Percentiles rank a stretch among this genome's conserved stretches.
Evolutionary conservation across 2,329 filamentous ascomycete genomes (phyloP).

Genomic region (Beauveria caledonica): DNA sequence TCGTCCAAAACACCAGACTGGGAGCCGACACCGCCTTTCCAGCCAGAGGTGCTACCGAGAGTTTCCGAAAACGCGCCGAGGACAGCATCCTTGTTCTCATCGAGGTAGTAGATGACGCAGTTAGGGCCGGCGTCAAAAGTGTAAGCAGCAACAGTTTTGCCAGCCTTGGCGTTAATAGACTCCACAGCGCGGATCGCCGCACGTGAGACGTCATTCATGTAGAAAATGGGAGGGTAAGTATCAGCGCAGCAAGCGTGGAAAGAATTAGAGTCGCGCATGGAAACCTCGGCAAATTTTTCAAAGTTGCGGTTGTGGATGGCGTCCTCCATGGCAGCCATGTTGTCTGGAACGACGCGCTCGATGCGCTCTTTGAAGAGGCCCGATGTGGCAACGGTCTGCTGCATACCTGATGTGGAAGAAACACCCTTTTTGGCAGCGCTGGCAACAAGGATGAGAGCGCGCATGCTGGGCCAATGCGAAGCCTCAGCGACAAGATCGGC

Average conservation of each 20-base stretch:
- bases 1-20: conserved; percentile 54
- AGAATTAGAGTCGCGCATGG: conserved; percentile 93
- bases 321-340: conserved; percentile 79
- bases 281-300: conserved; percentile 75
- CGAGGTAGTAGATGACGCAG: conserved; percentile 90
- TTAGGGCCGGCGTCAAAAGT: conserved; percentile 98
- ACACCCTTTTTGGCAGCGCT: conserved; percentile 95
- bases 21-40: conserved; percentile 52
- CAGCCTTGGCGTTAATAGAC: conserved; percentile 73
- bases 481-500: conserved; percentile 85
- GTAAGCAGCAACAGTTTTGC: conserved; percentile 79
- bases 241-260: conserved; percentile 95
- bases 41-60: conserved; percentile 58
- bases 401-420: conserved; percentile 89
- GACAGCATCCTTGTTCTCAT: conserved; percentile 64
- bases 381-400: conserved; percentile 87
- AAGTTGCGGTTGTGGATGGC: conserved; percentile 77
- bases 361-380: conserved; percentile 77
- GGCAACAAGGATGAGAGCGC: conserved; percentile 82
- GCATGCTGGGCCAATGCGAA: conserved; percentile 92
- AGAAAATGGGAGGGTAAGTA: conserved; percentile 95
- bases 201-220: conserved; percentile 88
- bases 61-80: conserved; percentile 70
- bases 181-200: conserved; percentile 86
- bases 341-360: conserved; percentile 65